Conservation (phyloP, 768 basidiomycete species). For the Clathrus columnatus region DNA sequence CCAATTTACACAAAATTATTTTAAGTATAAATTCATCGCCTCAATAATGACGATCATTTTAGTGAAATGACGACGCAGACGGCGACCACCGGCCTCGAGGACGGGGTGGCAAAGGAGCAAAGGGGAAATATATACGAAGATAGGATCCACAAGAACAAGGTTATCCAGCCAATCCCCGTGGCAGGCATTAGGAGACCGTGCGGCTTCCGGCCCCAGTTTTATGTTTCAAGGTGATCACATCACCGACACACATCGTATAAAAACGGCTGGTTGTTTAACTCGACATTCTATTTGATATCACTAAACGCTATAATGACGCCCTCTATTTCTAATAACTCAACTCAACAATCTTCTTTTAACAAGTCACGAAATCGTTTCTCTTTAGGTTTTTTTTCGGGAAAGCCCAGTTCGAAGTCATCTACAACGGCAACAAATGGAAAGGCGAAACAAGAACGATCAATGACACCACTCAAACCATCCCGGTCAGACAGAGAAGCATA, state of each 20-base stretch:
- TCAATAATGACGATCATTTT: too few relatives aligned
- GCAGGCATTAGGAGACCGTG: constrained; percentile 1
- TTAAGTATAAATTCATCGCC: too few relatives aligned
- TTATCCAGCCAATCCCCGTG: constrained; percentile 2
- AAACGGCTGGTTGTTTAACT: too few relatives aligned
- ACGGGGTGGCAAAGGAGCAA: neutral
- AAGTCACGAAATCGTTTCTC: constrained; percentile 27
- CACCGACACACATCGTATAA: neutral
- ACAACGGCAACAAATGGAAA: constrained; percentile 30
- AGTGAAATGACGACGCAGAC: too few relatives aligned
- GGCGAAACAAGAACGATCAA: constrained; percentile 27
- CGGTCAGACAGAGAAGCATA: constrained; percentile 52
- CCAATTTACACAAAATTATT: too few relatives aligned
- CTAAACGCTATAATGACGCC: constrained; percentile 22
- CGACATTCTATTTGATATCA: too few relatives aligned
- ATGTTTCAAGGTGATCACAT: neutral
- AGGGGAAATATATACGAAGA: too few relatives aligned
- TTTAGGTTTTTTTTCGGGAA: constrained; percentile 24
- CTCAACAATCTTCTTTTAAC: constrained; percentile 33
- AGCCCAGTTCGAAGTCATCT: constrained; percentile 30
- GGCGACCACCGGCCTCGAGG: neutral
- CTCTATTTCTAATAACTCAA: constrained; percentile 44
- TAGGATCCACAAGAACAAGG: too few relatives aligned
- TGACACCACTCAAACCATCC: constrained; percentile 22
- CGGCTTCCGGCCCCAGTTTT: neutral